A percentile compares a stretch with the other conserved stretches of the same genome.
phyloP scores from a whole-genome alignment of 2,329 filamentous ascomycete species.

The Pyricularia pennisetigena region DNA sequence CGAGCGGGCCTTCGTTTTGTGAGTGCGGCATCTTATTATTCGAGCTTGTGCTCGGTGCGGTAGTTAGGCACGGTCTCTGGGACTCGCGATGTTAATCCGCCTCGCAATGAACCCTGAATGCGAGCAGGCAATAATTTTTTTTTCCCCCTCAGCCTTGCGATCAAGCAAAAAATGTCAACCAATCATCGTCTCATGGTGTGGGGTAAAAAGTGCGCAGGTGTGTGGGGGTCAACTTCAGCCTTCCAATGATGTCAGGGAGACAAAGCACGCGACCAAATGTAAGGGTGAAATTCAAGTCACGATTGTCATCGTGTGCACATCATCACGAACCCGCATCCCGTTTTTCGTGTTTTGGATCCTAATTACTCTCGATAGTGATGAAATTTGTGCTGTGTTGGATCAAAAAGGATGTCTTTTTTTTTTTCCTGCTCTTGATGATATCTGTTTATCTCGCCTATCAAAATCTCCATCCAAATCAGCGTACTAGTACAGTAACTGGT shows the following conservation, averaged over 20 bases:
- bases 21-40: constrained; percentile 42
- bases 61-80: neutral
- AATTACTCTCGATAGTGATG: too few species aligned
- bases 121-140: neutral
- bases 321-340: too few species aligned
- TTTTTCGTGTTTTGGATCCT: too few species aligned
- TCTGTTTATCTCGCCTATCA: too few species aligned
- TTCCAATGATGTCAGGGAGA: neutral
- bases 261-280: neutral
- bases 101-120: neutral
- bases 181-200: neutral
- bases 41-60: neutral
- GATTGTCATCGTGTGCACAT: too few species aligned
- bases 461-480: too few species aligned
- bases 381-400: too few species aligned
- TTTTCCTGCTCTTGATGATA: too few species aligned
- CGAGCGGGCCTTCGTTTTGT: constrained; percentile 49
- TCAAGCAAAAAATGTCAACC: neutral
- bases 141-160: constrained; percentile 2
- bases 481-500: too few species aligned
- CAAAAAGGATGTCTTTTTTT: too few species aligned
- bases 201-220: neutral
- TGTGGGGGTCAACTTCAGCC: neutral
- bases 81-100: neutral
- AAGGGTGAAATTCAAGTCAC: neutral